A percentile compares a stretch with the other conserved stretches of the same genome.
Evolutionary conservation across 2,329 filamentous ascomycete genomes (phyloP).

Genomic region (Fusarium tjaetaba): DNA sequence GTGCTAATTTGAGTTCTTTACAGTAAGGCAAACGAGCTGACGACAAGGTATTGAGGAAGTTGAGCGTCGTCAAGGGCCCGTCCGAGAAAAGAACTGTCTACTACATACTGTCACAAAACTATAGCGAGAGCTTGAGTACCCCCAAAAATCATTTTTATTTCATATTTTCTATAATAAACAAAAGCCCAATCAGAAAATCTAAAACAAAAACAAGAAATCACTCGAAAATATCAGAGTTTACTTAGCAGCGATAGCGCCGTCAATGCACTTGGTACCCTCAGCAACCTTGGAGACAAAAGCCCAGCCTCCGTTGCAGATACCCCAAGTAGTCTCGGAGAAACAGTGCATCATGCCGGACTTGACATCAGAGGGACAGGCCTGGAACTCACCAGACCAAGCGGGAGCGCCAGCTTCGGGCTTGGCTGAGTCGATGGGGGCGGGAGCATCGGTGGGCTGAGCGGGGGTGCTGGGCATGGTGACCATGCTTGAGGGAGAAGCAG

Average conservation of each 20-base stretch:
- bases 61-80: not conserved
- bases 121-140: not conserved
- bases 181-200: fast-evolving
- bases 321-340: slow-evolving; percentile 28
- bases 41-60: fast-evolving
- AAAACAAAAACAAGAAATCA: not conserved
- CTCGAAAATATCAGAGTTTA: fast-evolving
- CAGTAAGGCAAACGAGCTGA: not conserved
- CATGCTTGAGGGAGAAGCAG: not conserved
- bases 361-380: slow-evolving; percentile 21
- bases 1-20: not conserved
- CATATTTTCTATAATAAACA: not conserved
- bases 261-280: slow-evolving; percentile 31
- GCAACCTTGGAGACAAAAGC: slow-evolving; percentile 31
- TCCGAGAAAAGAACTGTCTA: not conserved
- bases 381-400: slow-evolving; percentile 14
- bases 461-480: not conserved
- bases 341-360: slow-evolving; percentile 28
- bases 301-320: slow-evolving; percentile 41
- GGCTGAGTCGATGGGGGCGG: not conserved
- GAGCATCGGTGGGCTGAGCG: not conserved
- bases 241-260: slow-evolving; percentile 18
- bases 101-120: not conserved
- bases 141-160: not conserved
- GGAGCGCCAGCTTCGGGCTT: not conserved